Evolutionary conservation across 495 filamentous ascomycete genomes (phyloP), one percentile per base, ranked within the genome.

Genomic region (Neurospora intermedia): DNA sequence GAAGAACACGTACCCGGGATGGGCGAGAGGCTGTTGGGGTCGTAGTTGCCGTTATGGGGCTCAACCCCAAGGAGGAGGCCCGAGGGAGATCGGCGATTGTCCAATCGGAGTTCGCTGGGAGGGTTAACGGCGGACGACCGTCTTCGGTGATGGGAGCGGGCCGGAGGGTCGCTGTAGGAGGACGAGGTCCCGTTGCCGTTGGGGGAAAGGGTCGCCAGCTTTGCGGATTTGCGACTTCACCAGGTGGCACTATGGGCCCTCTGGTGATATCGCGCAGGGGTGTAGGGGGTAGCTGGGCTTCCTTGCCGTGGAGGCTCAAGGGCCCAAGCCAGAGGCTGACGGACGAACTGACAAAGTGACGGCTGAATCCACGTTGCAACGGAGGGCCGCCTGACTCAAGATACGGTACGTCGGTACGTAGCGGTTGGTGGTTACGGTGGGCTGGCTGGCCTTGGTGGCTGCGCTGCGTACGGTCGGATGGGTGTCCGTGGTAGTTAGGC

Each of bases 141-240:
- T 74, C 80, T 80, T 46, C 83, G 82, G 74, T 82, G 83, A 74
- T 85, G 82, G 43, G 79, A 79, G 72, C 77, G 76, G 43, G 76
- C 76, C 66, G 80, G 79, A 69, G 80, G 76, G 77, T 83, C 83
- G 81, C 79, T 83, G 70, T 79, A 82, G 74, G 83, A 85, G 71
- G 83, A 80, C 43, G 80, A 82, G 74, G 82, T 78, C 48, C 81
- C 54, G 54, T 35, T 79, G 70, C 82, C 82, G 78, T 75, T 72
- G 70, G 76, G 71, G 72, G 79, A 78, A 76, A 79, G 73, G 77
- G 77, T 78, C 75, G 83, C 83, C 83, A 85, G 82, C 70, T 77
- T 83, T 74, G 43, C 43, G 71, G 54, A 66, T 66, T 66, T 66
- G 54, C 46, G 48, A 54, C 39, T 69, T 38, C 70, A 74, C 73